Conservation (phyloP, 1,284 basidiomycete species). For the Leccinum pachyderme region DNA sequence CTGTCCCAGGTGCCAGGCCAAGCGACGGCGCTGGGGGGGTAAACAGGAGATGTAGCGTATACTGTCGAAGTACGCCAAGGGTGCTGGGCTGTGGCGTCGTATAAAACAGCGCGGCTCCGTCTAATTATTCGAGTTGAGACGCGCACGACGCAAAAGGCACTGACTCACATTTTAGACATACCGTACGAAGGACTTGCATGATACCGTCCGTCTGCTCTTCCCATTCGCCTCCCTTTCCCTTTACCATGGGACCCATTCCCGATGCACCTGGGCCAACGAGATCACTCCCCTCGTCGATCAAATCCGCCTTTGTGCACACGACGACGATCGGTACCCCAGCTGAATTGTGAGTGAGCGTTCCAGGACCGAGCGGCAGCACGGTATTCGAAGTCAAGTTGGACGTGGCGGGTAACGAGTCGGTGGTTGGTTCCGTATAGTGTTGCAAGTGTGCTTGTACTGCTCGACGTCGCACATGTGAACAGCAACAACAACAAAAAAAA, state of each 20-base stretch:
- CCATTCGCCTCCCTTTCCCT: constrained; percentile 85
- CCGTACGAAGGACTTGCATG: constrained; percentile 90
- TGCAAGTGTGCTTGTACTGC: constrained; percentile 86
- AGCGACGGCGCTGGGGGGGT: constrained; percentile 67
- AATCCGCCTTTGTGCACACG: constrained; percentile 88
- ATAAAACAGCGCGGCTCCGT: constrained; percentile 92
- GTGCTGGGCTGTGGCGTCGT: constrained; percentile 84
- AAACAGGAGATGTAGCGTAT: constrained; percentile 86
- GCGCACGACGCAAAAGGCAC: background rate
- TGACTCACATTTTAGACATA: constrained; percentile 88
- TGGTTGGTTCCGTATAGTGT: constrained; percentile 82
- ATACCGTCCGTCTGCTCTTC: constrained; percentile 95
- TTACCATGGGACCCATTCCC: constrained; percentile 80
- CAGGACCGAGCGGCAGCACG: constrained; percentile 75
- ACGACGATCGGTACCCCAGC: constrained; percentile 88
- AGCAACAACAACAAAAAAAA: background rate
- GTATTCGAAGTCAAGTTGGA: constrained; percentile 56
- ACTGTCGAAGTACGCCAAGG: constrained; percentile 79
- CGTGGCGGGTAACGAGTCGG: constrained; percentile 57
- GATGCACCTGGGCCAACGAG: constrained; percentile 62
- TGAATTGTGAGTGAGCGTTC: constrained; percentile 77
- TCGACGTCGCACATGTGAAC: background rate
- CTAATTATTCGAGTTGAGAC: constrained; percentile 39
- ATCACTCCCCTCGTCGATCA: constrained; percentile 79
- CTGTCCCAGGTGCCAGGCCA: constrained; percentile 40